A percentile compares a stretch with the other conserved stretches of the same genome.
phyloP scores from a whole-genome alignment of 2,329 filamentous ascomycete genomes.

The Hypoxylon sp. region DNA sequence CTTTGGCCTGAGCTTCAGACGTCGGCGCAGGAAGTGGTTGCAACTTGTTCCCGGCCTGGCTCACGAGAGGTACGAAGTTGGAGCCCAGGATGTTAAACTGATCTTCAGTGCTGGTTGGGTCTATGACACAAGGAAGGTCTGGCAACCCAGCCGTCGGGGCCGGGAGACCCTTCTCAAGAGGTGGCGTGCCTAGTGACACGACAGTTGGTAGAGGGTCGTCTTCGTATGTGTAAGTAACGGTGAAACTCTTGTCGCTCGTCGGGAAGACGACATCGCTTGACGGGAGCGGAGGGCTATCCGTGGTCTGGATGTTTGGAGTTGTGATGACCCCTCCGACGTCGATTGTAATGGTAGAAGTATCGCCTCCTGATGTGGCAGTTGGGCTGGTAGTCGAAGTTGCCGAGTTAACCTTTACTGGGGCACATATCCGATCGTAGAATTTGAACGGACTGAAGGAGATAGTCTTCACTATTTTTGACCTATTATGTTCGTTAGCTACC shows the following conservation, averaged over 20 bases:
- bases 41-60: not conserved
- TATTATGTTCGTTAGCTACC: not conserved
- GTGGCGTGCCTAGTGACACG: not conserved
- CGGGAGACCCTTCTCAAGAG: not conserved
- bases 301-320: not conserved
- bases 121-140: constrained; percentile 4
- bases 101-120: constrained; percentile 1
- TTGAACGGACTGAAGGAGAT: not conserved
- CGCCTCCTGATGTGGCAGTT: not conserved
- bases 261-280: not conserved
- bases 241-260: not conserved
- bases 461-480: not conserved
- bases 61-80: constrained; percentile 13
- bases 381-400: not conserved
- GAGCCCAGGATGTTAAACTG: constrained; percentile 21
- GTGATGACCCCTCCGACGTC: not conserved
- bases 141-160: not conserved
- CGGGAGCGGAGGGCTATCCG: not conserved
- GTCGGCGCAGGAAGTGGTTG: constrained; percentile 11
- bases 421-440: constrained; percentile 1
- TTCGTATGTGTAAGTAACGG: constrained; percentile 1
- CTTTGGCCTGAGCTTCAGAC: constrained; percentile 15
- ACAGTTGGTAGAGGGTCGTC: constrained; percentile 5
- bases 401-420: not conserved
- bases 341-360: not conserved